Conservation (phyloP, 2,329 filamentous ascomycete genomes). For the Fusarium papillatum region DNA sequence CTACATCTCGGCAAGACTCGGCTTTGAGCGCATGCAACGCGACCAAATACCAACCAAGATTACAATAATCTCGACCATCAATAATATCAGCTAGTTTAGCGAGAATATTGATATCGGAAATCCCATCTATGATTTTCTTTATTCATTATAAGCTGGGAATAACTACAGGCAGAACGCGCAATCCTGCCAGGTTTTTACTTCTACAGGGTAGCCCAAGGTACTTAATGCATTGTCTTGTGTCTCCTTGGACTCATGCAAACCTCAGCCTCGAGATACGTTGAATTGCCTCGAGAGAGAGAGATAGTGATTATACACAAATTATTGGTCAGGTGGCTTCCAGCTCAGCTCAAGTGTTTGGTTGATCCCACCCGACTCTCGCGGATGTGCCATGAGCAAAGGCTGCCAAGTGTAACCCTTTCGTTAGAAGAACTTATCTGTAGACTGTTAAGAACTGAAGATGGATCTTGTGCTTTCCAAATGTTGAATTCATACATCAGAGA, state of each 20-base stretch:
- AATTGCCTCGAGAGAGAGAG: neutral
- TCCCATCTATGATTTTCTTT: neutral
- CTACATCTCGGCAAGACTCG: neutral
- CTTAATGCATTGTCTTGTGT: too few relatives aligned
- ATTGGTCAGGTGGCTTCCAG: neutral
- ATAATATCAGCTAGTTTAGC: neutral
- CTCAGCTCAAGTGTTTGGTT: rapidly evolving
- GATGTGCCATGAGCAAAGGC: neutral
- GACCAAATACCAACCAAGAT: too few relatives aligned
- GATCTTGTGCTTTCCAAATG: neutral
- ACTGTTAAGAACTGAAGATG: too few relatives aligned
- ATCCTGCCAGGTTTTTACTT: neutral
- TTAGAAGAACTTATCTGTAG: too few relatives aligned
- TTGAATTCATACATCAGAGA: too few relatives aligned
- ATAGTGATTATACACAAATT: too few relatives aligned
- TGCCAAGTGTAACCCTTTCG: too few relatives aligned
- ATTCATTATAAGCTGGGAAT: neutral
- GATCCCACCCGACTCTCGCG: neutral
- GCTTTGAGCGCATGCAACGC: neutral
- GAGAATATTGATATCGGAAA: too few relatives aligned
- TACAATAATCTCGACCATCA: neutral
- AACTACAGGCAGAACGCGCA: neutral
- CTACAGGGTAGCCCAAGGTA: neutral
- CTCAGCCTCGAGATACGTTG: neutral
- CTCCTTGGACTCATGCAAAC: neutral